Conservation (phyloP, 2,329 filamentous ascomycete genomes). For the Talaromyces sp. region DNA sequence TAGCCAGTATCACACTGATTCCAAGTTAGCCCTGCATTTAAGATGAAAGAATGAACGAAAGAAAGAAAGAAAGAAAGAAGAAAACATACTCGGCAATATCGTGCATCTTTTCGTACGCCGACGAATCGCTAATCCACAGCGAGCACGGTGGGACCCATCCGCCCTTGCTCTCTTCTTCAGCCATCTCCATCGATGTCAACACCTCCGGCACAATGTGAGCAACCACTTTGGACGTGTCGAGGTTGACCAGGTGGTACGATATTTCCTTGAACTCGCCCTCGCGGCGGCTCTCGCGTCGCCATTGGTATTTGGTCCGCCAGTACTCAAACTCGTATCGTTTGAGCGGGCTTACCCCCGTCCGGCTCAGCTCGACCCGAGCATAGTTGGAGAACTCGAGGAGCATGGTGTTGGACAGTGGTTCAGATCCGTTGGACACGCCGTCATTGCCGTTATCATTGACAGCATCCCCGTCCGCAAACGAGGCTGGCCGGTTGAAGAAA, state of each 20-base stretch:
- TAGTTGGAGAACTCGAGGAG: conserved; percentile 97
- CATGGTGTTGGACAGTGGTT: conserved; percentile 65
- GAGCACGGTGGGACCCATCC: conserved; percentile 88
- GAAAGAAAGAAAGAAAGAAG: background rate
- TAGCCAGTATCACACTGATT: conserved; percentile 73
- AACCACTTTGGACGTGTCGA: conserved; percentile 58
- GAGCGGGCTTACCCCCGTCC: conserved; percentile 57
- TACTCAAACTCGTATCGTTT: conserved; percentile 90
- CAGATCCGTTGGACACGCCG: background rate
- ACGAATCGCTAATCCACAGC: conserved; percentile 79
- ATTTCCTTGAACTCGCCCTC: conserved; percentile 58
- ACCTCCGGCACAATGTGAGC: conserved; percentile 82
- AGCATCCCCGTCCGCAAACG: conserved; percentile 27
- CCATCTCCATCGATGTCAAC: conserved; percentile 62
- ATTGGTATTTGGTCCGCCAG: conserved; percentile 81
- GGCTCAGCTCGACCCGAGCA: conserved; percentile 77
- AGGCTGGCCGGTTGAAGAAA: conserved; percentile 43
- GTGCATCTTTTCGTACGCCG: conserved; percentile 61
- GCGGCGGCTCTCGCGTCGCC: conserved; percentile 69
- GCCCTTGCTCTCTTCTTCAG: conserved; percentile 68
- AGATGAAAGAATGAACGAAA: too few species aligned
- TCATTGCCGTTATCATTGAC: conserved; percentile 10
- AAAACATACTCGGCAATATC: conserved; percentile 85
- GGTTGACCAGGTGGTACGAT: conserved; percentile 73
- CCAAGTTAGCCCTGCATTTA: background rate